Conservation (phyloP, 305 asterid species). For the Fraxinus sp. region DNA sequence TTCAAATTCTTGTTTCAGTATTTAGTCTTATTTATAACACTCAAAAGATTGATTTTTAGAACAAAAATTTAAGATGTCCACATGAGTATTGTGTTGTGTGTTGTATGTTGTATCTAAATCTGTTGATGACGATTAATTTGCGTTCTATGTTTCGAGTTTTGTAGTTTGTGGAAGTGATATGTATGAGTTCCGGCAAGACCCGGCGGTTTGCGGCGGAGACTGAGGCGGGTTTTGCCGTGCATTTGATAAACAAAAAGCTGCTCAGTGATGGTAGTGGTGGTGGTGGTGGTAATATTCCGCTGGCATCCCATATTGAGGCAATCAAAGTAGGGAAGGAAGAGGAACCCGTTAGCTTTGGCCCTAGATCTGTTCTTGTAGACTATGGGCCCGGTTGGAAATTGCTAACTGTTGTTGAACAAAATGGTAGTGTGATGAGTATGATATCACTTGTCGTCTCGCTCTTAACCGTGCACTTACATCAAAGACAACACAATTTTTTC, state of each 20-base stretch:
- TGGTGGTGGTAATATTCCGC: slow-evolving; percentile 18
- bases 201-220: slow-evolving; percentile 74
- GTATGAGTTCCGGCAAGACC: slow-evolving; percentile 64
- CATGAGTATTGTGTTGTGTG: not conserved
- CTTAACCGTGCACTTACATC: not conserved
- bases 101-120: not conserved
- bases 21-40: not conserved
- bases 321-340: slow-evolving; percentile 54
- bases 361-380: slow-evolving; percentile 53
- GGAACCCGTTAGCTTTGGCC: slow-evolving; percentile 72
- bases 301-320: slow-evolving; percentile 60
- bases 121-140: not conserved
- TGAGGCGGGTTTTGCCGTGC: slow-evolving; percentile 63
- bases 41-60: not conserved
- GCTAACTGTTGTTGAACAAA: slow-evolving; percentile 44
- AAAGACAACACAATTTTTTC: not conserved
- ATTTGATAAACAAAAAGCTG: slow-evolving; percentile 56
- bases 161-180: slow-evolving; percentile 67
- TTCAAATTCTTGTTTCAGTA: not conserved
- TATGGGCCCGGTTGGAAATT: slow-evolving; percentile 65
- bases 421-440: slow-evolving; percentile 23
- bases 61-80: not conserved
- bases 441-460: not conserved
- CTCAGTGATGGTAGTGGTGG: slow-evolving; percentile 22
- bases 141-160: slow-evolving; percentile 4